phyloP scores from a whole-genome alignment of 352 stramenopile species.

The Achlya hypogyna region DNA sequence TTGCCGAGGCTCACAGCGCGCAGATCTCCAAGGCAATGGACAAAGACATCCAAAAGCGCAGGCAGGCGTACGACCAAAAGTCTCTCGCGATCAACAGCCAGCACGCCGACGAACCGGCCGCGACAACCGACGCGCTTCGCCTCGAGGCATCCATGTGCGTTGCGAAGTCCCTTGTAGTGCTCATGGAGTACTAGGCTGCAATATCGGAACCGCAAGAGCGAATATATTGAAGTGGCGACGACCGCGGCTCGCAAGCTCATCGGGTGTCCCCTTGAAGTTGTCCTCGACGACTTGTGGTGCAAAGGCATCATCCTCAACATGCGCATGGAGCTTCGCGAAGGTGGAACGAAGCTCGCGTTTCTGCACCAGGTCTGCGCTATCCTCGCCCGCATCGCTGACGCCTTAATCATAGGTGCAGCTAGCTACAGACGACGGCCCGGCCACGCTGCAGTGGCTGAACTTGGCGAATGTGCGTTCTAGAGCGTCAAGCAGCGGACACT shows the following conservation, averaged over 20 bases:
- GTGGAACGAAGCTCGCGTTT: conserved; percentile 45
- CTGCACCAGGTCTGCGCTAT: conserved; percentile 38
- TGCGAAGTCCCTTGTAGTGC: background rate
- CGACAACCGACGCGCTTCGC: background rate
- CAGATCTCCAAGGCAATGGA: conserved; percentile 16
- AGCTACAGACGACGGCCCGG: conserved; percentile 25
- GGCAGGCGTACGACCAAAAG: background rate
- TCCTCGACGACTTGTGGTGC: background rate
- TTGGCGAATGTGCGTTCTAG: conserved; percentile 35
- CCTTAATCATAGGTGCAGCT: conserved; percentile 19
- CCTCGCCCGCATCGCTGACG: background rate
- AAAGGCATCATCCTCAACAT: conserved; percentile 39
- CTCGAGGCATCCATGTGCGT: conserved; percentile 13
- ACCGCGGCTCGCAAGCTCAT: background rate
- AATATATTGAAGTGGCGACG: conserved; percentile 16
- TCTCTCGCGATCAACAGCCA: background rate
- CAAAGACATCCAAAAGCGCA: conserved; percentile 10
- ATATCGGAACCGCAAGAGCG: conserved; percentile 17
- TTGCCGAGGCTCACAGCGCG: background rate
- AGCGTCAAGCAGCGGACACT: background rate
- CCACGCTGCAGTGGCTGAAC: conserved; percentile 13
- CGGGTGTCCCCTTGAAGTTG: background rate
- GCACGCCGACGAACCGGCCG: background rate
- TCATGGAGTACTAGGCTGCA: conserved; percentile 5
- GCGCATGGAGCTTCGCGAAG: conserved; percentile 62